Evolutionary conservation across 2,329 filamentous ascomycete genomes (phyloP).

Genomic region (Madurella fahalii): DNA sequence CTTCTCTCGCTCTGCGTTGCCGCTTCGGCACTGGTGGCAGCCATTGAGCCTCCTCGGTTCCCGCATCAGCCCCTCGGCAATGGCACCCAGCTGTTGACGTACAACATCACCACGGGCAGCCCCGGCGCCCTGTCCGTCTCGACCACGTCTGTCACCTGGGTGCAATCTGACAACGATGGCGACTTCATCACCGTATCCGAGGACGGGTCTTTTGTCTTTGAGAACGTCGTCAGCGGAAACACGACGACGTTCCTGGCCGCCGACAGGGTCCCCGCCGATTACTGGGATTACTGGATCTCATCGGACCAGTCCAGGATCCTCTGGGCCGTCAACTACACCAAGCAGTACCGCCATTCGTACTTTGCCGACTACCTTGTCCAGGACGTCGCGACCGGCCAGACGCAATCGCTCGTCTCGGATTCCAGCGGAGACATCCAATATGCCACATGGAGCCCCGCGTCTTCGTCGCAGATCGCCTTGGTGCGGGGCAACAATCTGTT

Average conservation of each 20-base stretch:
- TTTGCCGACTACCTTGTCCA: conserved; percentile 64
- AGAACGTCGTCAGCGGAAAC: conserved; percentile 57
- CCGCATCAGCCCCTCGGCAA: conserved; percentile 53
- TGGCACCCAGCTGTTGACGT: conserved; percentile 53
- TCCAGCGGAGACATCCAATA: conserved; percentile 65
- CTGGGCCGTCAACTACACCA: conserved; percentile 62
- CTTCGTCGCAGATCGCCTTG: conserved; percentile 55
- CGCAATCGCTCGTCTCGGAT: conserved; percentile 52
- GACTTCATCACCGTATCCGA: conserved; percentile 53
- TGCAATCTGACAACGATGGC: conserved; percentile 55
- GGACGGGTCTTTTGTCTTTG: conserved; percentile 53
- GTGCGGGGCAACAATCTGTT: conserved; percentile 64
- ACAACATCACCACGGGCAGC: conserved; percentile 50
- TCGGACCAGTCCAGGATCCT: conserved; percentile 56
- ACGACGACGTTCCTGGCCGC: conserved; percentile 55
- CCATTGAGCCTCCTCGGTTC: conserved; percentile 48
- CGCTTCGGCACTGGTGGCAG: conserved; percentile 23
- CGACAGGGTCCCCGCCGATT: conserved; percentile 51
- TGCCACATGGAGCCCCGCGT: conserved; percentile 56
- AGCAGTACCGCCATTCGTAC: conserved; percentile 65
- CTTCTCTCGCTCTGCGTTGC: conserved; percentile 16
- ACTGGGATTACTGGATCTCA: conserved; percentile 58
- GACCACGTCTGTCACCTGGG: conserved; percentile 52
- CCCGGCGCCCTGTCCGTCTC: conserved; percentile 40
- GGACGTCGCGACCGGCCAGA: conserved; percentile 53